Evolutionary conservation across 164 flowering plant genomes (phyloP), one percentile per base, ranked within the genome.

Genomic region (Berberis thunbergii): DNA sequence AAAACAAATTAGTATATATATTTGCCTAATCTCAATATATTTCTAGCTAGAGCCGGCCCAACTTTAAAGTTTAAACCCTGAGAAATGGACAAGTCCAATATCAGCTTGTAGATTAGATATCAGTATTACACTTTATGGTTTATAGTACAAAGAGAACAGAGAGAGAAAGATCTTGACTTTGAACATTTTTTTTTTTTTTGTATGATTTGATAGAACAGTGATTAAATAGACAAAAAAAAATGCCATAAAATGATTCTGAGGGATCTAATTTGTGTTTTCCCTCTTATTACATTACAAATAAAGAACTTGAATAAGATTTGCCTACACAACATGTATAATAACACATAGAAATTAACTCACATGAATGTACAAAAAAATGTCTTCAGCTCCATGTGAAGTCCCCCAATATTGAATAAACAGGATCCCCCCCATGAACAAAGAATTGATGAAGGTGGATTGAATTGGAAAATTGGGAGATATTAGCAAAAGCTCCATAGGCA

Each of bases 401-500:
- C 64, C 64, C 41, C 41, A 49, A 45, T 48, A 49, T 58, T 60
- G 56, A 59, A 57, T 42, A 12, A 46, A 62, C 38, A 70, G 69
- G 67, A 61, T 48, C 62, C 38, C 66, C 57, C 46, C 46, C 43
- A 48, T 49, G 44, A 61, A 57, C 41, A 55, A 68, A 60, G 56
- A 7, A 57, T 12, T 49, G 54, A 46, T 43, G 46, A 45, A 49
- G 40, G 40, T 41, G 11, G 45, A 40, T 4, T 54, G 39, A 41
- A 39, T 39, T 55, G 13, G 5, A 11, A 2, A 12, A 40, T 43
- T 59, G 11, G 38, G 7, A 46, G 41, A 12, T 48, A 26, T 26
- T 63, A 75, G 64, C 78, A 75, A 49, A 75, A 75, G 71, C 67
- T 72, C 78, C 78, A 75, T 3, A 75, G 65, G 7, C 64, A 61